Evolutionary conservation across 768 basidiomycete species (phyloP), one percentile per base, ranked within the genome.

Genomic region (Boletus pseudo-olivaceus): DNA sequence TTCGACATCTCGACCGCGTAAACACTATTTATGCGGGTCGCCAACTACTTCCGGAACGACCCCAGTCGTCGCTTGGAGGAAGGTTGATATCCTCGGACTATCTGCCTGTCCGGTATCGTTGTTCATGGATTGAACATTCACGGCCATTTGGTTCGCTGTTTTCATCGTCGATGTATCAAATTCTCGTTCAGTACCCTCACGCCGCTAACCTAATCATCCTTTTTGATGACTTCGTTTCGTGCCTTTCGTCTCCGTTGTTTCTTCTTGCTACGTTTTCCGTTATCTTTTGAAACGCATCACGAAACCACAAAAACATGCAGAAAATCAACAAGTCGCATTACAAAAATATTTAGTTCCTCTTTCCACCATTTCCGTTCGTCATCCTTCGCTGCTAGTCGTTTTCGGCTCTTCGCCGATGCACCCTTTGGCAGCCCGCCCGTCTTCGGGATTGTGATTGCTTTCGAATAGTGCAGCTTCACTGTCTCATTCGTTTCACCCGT

Each of bases 321-420:
- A 70, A 69, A 70, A 72, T 51, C 20, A 37, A 32, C 48, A 54
- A 53, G 52, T 70, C 73, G 69, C 73, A 66, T 60, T 62, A 74
- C 73, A 82, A 82, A 82, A 82, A 83, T 71, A 80, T 70, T 67
- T 65, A 64, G 58, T 42, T 55, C 14, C 59, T 68, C 55, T 71
- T 68, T 73, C 70, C 65, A 70, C 41, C 39, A 60, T 62, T 66
- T 71, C 70, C 73, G 35, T 73, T 51, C 44, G 7, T 51, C 29
- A 29, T 55, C 39, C 38, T 53, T 57, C 23, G 44, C 47, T 53
- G 37, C 59, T 63, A 54, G 60, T 66, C 58, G 44, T 54, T 39
- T 55, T 56, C 38, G 57, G 50, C 45, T 47, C 27, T 59, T 58
- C 12, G 30, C 51, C 52, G 43, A 54, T 41, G 49, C 53, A 20